Conservation (phyloP, 148 eudicot species). For the Rhododendron molle region DNA sequence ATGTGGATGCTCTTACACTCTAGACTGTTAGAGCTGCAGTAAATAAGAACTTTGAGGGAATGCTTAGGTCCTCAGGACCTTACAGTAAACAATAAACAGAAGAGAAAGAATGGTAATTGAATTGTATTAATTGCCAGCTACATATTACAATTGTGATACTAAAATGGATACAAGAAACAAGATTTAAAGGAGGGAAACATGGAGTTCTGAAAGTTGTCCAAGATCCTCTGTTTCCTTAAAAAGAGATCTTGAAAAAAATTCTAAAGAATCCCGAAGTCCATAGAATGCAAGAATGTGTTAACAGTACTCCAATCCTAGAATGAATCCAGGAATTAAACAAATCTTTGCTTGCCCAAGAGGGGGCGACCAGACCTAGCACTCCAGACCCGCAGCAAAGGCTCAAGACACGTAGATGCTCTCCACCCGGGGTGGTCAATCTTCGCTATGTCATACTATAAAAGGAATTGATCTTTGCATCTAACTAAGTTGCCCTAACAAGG, state of each 20-base stretch:
- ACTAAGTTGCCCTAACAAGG: constrained; percentile 43
- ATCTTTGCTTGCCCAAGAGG: not conserved
- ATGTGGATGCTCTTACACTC: no score
- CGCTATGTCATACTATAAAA: not conserved
- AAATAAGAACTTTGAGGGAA: no score
- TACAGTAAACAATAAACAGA: no score
- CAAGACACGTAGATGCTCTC: no score
- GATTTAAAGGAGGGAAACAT: not conserved
- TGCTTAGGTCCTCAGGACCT: no score
- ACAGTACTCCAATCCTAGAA: not conserved
- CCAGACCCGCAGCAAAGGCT: no score
- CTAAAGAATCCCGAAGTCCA: no score
- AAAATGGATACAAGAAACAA: not conserved
- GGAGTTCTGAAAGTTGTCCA: not conserved
- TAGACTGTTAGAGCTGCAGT: no score
- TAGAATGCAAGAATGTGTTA: not conserved
- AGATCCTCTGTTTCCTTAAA: not conserved
- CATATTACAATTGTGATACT: not conserved
- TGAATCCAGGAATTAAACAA: not conserved
- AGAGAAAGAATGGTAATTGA: not conserved
- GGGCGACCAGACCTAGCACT: no score
- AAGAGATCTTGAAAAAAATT: no score
- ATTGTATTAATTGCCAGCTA: not conserved
- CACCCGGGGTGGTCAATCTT: no score
- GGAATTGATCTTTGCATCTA: not conserved